A percentile compares a stretch with the other conserved stretches of the same genome.
phyloP scores from a whole-genome alignment of 208 protist species.

The Endotrypanum monterogeii region DNA sequence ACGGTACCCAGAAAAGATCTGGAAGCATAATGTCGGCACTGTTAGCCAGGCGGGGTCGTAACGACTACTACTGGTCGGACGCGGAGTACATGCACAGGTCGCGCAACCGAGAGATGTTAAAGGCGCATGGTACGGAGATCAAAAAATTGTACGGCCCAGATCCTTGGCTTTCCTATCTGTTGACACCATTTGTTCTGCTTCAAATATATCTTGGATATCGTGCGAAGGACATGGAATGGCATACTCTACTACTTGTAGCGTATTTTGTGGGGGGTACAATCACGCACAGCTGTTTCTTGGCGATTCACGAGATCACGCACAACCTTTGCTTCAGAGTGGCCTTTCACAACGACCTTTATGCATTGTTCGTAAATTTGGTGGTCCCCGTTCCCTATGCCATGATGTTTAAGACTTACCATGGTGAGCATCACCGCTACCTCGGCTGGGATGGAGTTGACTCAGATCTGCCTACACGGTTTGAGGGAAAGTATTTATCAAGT shows the following conservation, averaged over 20 bases:
- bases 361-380: constrained; percentile 86
- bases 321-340: constrained; percentile 79
- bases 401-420: constrained; percentile 94
- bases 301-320: constrained; percentile 93
- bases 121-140: constrained; percentile 80
- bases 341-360: constrained; percentile 81
- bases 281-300: constrained; percentile 84
- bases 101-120: constrained; percentile 77
- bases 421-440: constrained; percentile 93
- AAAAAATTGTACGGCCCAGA: constrained; percentile 77
- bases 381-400: constrained; percentile 90
- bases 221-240: constrained; percentile 72
- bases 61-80: constrained; percentile 80
- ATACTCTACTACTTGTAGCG: constrained; percentile 53
- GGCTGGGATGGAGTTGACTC: constrained; percentile 86
- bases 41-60: constrained; percentile 33
- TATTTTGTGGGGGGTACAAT: constrained; percentile 88
- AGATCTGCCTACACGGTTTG: constrained; percentile 85
- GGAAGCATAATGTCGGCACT: constrained; percentile 23
- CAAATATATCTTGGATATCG: constrained; percentile 69
- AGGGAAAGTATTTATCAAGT: constrained; percentile 69
- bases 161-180: constrained; percentile 47
- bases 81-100: constrained; percentile 64
- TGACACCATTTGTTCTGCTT: constrained; percentile 56
- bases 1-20: no score